Percentiles rank a stretch among this genome's conserved stretches.
phyloP scores from a whole-genome alignment of 768 basidiomycete species.

The Cantharellus anzutake region DNA sequence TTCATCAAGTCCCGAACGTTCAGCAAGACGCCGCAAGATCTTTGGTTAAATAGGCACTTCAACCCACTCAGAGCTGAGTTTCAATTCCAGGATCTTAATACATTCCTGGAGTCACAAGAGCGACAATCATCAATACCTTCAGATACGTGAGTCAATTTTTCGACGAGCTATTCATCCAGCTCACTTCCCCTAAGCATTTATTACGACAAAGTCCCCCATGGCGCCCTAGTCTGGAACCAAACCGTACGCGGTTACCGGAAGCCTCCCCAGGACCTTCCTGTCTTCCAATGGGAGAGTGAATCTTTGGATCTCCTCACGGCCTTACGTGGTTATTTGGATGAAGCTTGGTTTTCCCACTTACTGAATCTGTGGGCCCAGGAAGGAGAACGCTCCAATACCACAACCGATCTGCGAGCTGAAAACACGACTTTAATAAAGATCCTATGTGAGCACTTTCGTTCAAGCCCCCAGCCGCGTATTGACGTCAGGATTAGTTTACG shows the following conservation, averaged over 20 bases:
- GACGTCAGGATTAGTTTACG: slow-evolving; percentile 32
- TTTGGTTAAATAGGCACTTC: slow-evolving; percentile 56
- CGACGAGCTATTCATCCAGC: slow-evolving; percentile 9
- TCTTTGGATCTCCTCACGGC: slow-evolving; percentile 32
- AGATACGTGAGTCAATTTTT: background rate
- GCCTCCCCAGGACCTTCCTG: slow-evolving; percentile 19
- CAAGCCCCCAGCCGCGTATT: background rate
- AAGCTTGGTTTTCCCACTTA: slow-evolving; percentile 43
- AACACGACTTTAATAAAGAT: slow-evolving; percentile 31
- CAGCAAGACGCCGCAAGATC: slow-evolving; percentile 35
- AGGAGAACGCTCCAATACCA: slow-evolving; percentile 27
- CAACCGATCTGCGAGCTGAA: slow-evolving; percentile 37
- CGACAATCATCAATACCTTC: slow-evolving; percentile 16
- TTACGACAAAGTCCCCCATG: slow-evolving; percentile 57
- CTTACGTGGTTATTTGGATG: slow-evolving; percentile 28
- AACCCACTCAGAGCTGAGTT: slow-evolving; percentile 38
- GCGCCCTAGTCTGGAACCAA: slow-evolving; percentile 58
- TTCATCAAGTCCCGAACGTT: slow-evolving; percentile 64
- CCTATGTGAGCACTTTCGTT: slow-evolving; percentile 20
- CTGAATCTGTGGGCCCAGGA: slow-evolving; percentile 64
- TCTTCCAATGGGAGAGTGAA: slow-evolving; percentile 32
- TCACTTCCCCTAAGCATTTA: slow-evolving; percentile 9
- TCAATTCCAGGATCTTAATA: slow-evolving; percentile 26
- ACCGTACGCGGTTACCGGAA: slow-evolving; percentile 40
- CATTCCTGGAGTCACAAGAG: slow-evolving; percentile 26